Evolutionary conservation across 176 grass and related monocot genomes (phyloP).

Genomic region (Chloris gayana): DNA sequence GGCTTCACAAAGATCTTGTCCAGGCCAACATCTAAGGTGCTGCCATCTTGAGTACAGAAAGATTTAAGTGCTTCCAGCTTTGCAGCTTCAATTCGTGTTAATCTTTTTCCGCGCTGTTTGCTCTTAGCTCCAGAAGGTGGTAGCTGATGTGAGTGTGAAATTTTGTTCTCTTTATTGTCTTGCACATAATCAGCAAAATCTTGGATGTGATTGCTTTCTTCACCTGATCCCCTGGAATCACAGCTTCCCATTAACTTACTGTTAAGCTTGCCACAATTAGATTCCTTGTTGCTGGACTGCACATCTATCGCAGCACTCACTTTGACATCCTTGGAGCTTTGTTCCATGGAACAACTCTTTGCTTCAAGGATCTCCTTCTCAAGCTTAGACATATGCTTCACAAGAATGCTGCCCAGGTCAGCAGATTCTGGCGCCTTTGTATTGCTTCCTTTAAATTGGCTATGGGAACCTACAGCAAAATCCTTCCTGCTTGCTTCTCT

Average conservation of each 20-base stretch:
- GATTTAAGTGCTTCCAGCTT: conserved; percentile 56
- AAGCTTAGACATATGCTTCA: conserved; percentile 65
- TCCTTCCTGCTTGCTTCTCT: conserved; percentile 44
- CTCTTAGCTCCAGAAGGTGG: conserved; percentile 42
- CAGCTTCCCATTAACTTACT: conserved; percentile 16
- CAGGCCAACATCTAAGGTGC: conserved; percentile 38
- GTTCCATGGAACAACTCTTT: conserved; percentile 44
- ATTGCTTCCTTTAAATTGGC: conserved; percentile 23
- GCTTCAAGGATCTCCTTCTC: conserved; percentile 67
- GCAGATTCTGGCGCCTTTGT: conserved; percentile 15
- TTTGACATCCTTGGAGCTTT: conserved; percentile 18
- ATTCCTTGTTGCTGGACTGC: conserved; percentile 24
- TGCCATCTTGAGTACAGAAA: conserved; percentile 50
- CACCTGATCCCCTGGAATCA: conserved; percentile 18
- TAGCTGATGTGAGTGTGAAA: conserved; percentile 21
- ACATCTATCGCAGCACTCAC: conserved; percentile 8
- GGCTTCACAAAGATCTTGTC: conserved; percentile 66
- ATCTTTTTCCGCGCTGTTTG: conserved; percentile 41
- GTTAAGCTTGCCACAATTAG: conserved; percentile 24
- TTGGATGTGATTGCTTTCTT: conserved; percentile 32
- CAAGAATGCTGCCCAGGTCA: conserved; percentile 60
- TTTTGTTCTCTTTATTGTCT: conserved; percentile 62
- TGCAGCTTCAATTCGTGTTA: conserved; percentile 61
- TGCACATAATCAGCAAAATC: conserved; percentile 17
- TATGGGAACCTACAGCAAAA: conserved; percentile 3